Conservation (phyloP, 495 filamentous ascomycete species). For the Trichoderma erinaceum region DNA sequence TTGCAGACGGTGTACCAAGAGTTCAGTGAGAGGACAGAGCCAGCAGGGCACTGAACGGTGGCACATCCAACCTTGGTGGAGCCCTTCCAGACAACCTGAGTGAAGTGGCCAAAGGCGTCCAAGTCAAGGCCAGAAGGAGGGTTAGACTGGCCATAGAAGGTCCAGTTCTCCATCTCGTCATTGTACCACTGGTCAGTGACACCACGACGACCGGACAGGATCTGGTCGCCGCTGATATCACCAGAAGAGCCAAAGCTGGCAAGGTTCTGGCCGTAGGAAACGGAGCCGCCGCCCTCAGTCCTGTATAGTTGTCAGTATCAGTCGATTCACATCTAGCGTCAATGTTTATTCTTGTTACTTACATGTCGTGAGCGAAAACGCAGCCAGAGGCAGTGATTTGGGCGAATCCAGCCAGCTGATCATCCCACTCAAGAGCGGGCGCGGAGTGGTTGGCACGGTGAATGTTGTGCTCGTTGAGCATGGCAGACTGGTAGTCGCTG, state of each 20-base stretch:
- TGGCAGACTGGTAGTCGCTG: conserved; percentile 30
- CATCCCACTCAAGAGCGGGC: conserved; percentile 55
- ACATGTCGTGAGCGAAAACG: conserved; percentile 70
- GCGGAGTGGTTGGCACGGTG: conserved; percentile 81
- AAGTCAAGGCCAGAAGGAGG: conserved; percentile 54
- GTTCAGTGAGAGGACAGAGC: conserved; percentile 39
- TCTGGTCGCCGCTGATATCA: conserved; percentile 24
- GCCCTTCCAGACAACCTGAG: conserved; percentile 81
- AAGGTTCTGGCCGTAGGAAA: conserved; percentile 81
- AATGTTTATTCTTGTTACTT: conserved; percentile 34
- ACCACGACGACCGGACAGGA: conserved; percentile 51
- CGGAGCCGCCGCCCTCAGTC: conserved; percentile 43
- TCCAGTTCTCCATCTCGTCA: conserved; percentile 52
- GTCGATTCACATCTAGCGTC: background rate
- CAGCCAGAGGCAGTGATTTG: conserved; percentile 45
- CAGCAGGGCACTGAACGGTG: conserved; percentile 45
- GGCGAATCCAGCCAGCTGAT: conserved; percentile 57
- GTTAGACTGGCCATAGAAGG: conserved; percentile 33
- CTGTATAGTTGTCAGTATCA: conserved; percentile 26
- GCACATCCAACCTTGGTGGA: conserved; percentile 70
- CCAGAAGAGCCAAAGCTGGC: conserved; percentile 39
- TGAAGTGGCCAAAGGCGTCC: conserved; percentile 74
- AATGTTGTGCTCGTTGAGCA: conserved; percentile 71
- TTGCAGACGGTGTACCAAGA: conserved; percentile 79
- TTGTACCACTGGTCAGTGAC: conserved; percentile 83